phyloP scores from a whole-genome alignment of 805 yeast species.

The Saccharomyces cerevisiae region DNA sequence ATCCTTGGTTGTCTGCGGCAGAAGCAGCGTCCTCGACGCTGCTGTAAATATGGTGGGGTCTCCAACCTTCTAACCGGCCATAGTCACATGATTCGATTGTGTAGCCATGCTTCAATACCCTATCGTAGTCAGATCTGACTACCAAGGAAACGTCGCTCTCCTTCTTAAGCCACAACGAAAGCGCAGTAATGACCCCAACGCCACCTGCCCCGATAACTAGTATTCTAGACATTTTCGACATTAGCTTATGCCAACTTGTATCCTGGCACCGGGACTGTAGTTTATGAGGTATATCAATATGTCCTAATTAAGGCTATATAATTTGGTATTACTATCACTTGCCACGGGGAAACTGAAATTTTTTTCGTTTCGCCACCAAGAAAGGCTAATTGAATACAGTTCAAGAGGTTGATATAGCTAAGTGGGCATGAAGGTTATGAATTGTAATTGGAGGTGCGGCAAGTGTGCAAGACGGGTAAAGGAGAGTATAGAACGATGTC shows the following conservation, averaged over 20 bases:
- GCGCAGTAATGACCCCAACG: conserved; percentile 72
- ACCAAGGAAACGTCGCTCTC: conserved; percentile 50
- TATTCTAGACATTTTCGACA: conserved; percentile 28
- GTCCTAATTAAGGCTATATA: not conserved
- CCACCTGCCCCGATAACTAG: conserved; percentile 79
- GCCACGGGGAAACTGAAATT: not conserved
- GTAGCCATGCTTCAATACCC: conserved; percentile 46
- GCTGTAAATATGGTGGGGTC: conserved; percentile 45
- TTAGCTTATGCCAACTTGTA: not conserved
- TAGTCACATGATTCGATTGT: conserved; percentile 54
- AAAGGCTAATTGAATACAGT: not conserved
- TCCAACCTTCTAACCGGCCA: conserved; percentile 47
- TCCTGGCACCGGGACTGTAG: not conserved
- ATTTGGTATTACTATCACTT: not conserved
- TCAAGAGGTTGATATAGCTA: not conserved
- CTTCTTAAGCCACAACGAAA: conserved; percentile 44
- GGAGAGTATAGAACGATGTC: conserved; percentile 11
- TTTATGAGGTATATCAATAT: not conserved
- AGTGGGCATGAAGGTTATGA: not conserved
- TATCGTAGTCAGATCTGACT: conserved; percentile 56
- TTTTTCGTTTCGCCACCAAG: not conserved
- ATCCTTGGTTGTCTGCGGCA: conserved; percentile 28
- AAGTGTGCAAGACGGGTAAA: not conserved
- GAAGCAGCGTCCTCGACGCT: conserved; percentile 40
- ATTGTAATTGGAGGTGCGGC: not conserved